These are phyloP conservation scores for Lactifluus echinatus DNA, from an alignment of 768 basidiomycete genomes.

Conservation along the genomic window DNA sequence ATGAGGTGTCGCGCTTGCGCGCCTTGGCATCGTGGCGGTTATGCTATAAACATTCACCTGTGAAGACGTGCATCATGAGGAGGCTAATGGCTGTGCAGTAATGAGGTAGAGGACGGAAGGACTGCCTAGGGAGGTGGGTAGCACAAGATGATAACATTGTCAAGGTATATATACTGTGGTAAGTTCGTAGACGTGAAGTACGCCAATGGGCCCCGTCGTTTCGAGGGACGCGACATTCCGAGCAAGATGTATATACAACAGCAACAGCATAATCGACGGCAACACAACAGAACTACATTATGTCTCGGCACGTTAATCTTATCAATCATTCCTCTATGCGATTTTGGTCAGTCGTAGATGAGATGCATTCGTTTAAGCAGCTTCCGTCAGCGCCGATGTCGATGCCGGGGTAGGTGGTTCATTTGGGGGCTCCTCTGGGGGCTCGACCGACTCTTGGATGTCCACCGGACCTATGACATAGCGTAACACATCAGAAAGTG, in stretches of 20 bases:
- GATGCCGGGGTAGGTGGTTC: background rate
- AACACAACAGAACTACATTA: constrained; percentile 8
- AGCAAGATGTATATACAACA: background rate
- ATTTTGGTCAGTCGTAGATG: background rate
- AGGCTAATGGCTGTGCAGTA: no score
- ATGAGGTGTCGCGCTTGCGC: no score
- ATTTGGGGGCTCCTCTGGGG: constrained; percentile 16
- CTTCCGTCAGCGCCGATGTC: background rate
- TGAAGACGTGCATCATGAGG: no score
- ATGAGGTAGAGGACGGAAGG: no score
- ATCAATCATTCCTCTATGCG: constrained; percentile 11
- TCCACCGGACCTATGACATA: constrained; percentile 55
- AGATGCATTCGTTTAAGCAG: background rate
- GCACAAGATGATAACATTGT: no score
- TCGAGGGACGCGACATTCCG: background rate
- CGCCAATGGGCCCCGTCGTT: no score
- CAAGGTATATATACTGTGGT: no score
- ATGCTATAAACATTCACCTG: no score
- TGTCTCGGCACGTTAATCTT: background rate
- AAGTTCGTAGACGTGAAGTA: no score
- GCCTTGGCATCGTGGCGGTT: no score
- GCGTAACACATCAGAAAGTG: constrained; percentile 79
- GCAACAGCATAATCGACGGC: no score
- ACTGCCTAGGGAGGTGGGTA: no score
- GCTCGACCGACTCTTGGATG: constrained; percentile 15